Conservation (phyloP, 2,329 filamentous ascomycete species). For the Bimuria novae-zelandiae region DNA sequence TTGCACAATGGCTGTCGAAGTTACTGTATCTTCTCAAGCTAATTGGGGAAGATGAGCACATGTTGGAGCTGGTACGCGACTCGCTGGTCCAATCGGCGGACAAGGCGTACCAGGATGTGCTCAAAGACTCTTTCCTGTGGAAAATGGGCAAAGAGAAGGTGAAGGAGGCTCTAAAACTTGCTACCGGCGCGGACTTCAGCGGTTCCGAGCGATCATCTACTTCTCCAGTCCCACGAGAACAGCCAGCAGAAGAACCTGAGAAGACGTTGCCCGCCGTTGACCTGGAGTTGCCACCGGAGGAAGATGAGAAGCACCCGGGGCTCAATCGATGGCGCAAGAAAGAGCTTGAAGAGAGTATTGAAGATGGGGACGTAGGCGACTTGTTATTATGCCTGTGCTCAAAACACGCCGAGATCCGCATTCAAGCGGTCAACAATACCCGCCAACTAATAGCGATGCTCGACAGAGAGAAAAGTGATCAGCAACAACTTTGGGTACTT, state of each 20-base stretch:
- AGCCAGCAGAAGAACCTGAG: conserved; percentile 15
- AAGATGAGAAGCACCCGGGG: conserved; percentile 51
- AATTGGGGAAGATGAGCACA: conserved; percentile 41
- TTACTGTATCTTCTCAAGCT: conserved; percentile 42
- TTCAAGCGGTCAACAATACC: conserved; percentile 74
- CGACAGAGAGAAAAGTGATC: conserved; percentile 71
- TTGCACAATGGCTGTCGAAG: conserved; percentile 44
- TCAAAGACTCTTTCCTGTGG: conserved; percentile 43
- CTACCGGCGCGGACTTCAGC: conserved; percentile 42
- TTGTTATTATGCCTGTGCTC: conserved; percentile 79
- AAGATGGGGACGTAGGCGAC: conserved; percentile 72
- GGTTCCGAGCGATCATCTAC: conserved; percentile 39
- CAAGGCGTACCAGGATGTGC: conserved; percentile 33
- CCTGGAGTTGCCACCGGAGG: conserved; percentile 45
- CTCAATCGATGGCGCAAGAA: conserved; percentile 73
- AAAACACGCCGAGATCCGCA: conserved; percentile 72
- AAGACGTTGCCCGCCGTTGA: conserved; percentile 22
- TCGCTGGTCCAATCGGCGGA: conserved; percentile 33
- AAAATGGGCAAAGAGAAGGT: conserved; percentile 45
- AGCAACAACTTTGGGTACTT: conserved; percentile 77
- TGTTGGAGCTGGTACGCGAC: conserved; percentile 34
- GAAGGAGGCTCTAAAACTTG: conserved; percentile 39
- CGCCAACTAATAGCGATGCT: conserved; percentile 63
- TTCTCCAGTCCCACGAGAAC: conserved; percentile 28
- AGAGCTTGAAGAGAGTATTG: conserved; percentile 75